Evolutionary conservation across 768 basidiomycete genomes (phyloP), one percentile per base, ranked within the genome.

Genomic region (Lactifluus echinatus): DNA sequence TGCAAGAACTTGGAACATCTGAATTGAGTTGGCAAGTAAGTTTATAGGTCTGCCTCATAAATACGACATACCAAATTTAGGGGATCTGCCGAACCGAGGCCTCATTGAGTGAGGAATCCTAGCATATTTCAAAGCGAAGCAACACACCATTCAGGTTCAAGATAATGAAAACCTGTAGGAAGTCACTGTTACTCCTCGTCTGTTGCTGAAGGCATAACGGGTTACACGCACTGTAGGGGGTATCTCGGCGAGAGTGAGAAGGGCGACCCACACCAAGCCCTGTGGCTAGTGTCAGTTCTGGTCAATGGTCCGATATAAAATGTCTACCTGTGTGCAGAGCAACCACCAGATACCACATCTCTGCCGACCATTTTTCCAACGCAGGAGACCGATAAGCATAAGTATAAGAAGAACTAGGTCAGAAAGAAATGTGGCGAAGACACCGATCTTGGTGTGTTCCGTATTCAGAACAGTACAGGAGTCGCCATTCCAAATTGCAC

Each of bases 121-220:
- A 4, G 19, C 14, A 19, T 23, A 4, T 19, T 8, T 3, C n/a
- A n/a, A 48, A 26, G 23, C 19, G 26, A 34, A 24, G 19, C 2
- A 29, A 37, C 60, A 8, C 28, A 61, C 60, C 60, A 19, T 61
- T 61, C 21, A 61, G 36, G n/a, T 61, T 43, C 29, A 61, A 36
- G 7, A 59, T 4, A 19, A 59, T 37, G 24, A 61, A 58, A 12
- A 61, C 46, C 56, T 61, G 17, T 50, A 11, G 19, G 19, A n/a
- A 31, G 6, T 3, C 4, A 15, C 24, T 49, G 17, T 49, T 26
- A 36, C 24, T 44, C 2, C 8, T 24, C 12, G 23, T 8, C 12
- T 12, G 28, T 24, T 8, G 14, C 37, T n/a, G n/a, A n/a, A n/a
- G n/a, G n/a, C 37, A 23, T 23, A 21, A 2, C 28, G 37, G 11